Percentiles rank a stretch among this genome's conserved stretches.
Conservation (phyloP, 192 early-diverging fungal genomes). For the Chytriomyces sp. region DNA sequence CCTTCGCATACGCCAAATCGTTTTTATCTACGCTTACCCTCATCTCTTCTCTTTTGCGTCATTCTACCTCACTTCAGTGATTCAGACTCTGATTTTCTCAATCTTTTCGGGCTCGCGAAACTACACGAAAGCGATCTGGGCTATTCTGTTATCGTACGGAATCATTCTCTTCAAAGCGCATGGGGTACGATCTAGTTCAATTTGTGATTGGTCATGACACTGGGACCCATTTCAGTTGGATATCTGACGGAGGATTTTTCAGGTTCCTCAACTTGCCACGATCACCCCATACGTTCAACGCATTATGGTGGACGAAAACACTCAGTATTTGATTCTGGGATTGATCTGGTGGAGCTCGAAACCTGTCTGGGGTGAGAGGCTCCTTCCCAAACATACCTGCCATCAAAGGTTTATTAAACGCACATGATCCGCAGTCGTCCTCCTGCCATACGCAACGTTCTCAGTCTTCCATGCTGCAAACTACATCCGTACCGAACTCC, state of each 20-base stretch:
- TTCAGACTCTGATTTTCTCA: constrained; percentile 39
- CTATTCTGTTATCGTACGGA: constrained; percentile 71
- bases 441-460: constrained; percentile 76
- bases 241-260: constrained; percentile 33
- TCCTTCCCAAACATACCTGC: background rate
- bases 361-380: constrained; percentile 69
- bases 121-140: constrained; percentile 70
- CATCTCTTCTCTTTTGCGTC: background rate
- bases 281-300: constrained; percentile 60
- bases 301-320: constrained; percentile 77
- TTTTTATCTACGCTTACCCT: too few species aligned
- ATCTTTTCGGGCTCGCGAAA: constrained; percentile 28
- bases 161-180: constrained; percentile 81
- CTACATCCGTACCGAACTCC: constrained; percentile 69
- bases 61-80: constrained; percentile 28
- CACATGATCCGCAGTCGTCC: constrained; percentile 56
- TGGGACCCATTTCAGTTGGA: constrained; percentile 22
- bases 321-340: constrained; percentile 74
- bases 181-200: constrained; percentile 59
- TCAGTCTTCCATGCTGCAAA: constrained; percentile 77
- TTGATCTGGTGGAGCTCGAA: constrained; percentile 72
- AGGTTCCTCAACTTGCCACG: constrained; percentile 64
- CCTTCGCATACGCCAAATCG: background rate
- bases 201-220: background rate
- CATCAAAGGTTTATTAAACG: background rate